Evolutionary conservation across 2,329 filamentous ascomycete genomes (phyloP), one percentile per base, ranked within the genome.

Genomic region (Falciphora oryzae): DNA sequence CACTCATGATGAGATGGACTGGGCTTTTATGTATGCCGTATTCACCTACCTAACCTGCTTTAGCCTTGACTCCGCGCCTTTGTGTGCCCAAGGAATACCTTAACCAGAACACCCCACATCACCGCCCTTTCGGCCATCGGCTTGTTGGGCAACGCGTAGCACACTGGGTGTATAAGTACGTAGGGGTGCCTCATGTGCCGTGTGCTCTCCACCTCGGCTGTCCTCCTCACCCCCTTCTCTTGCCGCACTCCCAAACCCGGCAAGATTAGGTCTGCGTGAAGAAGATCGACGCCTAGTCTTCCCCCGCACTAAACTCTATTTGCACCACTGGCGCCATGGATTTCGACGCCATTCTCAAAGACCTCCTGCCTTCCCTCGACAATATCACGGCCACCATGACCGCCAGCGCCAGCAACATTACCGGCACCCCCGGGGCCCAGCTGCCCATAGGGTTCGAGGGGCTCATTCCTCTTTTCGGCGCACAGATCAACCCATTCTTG

Each of bases 381-480:
- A 63, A 63, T 44, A 56, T 27, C 53, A 29, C 53, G 50, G 16
- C 65, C 25, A 73, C 71, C 62, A 60, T 60, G 64, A 71, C 63
- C 59, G 65, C 63, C 25, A 59, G 31, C 22, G 59, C 60, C 58
- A 66, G 64, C 66, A 69, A 66, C 57, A 63, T 59, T 31, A 68
- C 68, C 50, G 65, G 66, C 32, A 59, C 63, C 25, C 59, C 59
- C n/a, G 18, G 57, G 3, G 62, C 69, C 28, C 66, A 66, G 10
- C 62, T 68, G 3, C 73, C 72, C 64, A 70, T 81, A 1, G 61
- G 61, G 2, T 27, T 57, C 28, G 61, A 63, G 50, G 25, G 50
- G 7, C 71, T 84, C 59, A 74, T 83, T 18, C 74, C 76, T 5
- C 76, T 81, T 0, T 73, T 82, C 4, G 80, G 81, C 13, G 71